A percentile compares a stretch with the other conserved stretches of the same genome.
phyloP scores from a whole-genome alignment of 2,329 filamentous ascomycete genomes.

The Penicillium sp. region DNA sequence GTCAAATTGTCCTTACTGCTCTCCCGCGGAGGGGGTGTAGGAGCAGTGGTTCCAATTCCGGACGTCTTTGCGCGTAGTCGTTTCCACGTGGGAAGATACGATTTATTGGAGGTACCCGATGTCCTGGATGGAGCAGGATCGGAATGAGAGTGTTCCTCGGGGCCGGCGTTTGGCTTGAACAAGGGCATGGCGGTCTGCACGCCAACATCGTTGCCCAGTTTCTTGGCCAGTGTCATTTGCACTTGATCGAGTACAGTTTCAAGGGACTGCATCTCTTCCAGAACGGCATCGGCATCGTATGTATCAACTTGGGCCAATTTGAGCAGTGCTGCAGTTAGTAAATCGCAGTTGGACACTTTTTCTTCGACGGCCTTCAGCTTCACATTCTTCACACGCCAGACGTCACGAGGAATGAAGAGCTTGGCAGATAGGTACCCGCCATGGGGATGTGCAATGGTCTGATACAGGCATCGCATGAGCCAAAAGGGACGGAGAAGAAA shows the following conservation, averaged over 20 bases:
- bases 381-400: slow-evolving; percentile 89
- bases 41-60: slow-evolving; percentile 48
- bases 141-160: slow-evolving; percentile 42
- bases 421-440: slow-evolving; percentile 89
- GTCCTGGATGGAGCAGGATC: slow-evolving; percentile 43
- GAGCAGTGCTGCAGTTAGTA: slow-evolving; percentile 78
- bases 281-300: slow-evolving; percentile 80
- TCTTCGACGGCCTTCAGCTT: slow-evolving; percentile 89
- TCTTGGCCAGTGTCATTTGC: slow-evolving; percentile 68
- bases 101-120: slow-evolving; percentile 63
- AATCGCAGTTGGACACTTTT: slow-evolving; percentile 86
- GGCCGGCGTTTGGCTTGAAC: slow-evolving; percentile 58
- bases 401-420: slow-evolving; percentile 84
- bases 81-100: slow-evolving; percentile 79
- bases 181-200: slow-evolving; percentile 65
- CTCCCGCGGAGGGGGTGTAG: slow-evolving; percentile 37
- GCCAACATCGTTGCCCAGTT: slow-evolving; percentile 88
- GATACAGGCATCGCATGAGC: slow-evolving; percentile 91
- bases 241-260: slow-evolving; percentile 83
- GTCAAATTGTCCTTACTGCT: slow-evolving; percentile 55
- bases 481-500: slow-evolving; percentile 91
- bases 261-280: slow-evolving; percentile 89
- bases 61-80: slow-evolving; percentile 87
- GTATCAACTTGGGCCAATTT: slow-evolving; percentile 81
- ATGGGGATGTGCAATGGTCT: slow-evolving; percentile 83